Conservation (phyloP, 148 eudicot genomes). For the Rhododendron mucronatum region DNA sequence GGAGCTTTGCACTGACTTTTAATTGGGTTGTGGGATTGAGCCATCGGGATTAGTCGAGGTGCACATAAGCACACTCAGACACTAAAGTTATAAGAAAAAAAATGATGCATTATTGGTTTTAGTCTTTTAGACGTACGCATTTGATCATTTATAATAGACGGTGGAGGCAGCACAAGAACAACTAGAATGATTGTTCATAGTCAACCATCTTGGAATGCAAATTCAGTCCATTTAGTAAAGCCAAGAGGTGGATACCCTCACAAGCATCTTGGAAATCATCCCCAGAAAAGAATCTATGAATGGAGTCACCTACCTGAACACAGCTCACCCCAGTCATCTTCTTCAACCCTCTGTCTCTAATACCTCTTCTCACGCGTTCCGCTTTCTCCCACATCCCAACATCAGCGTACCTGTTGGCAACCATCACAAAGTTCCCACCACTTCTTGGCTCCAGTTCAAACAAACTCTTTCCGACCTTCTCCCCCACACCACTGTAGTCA, state of each 20-base stretch:
- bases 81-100: background rate
- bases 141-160: background rate
- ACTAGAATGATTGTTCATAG: slow-evolving; percentile 4
- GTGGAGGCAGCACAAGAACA: background rate
- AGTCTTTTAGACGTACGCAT: no score
- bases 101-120: no score
- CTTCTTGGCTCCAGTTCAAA: slow-evolving; percentile 45
- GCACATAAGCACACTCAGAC: no score
- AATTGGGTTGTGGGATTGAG: no score
- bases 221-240: slow-evolving; percentile 26
- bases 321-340: slow-evolving; percentile 53
- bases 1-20: no score
- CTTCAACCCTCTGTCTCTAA: slow-evolving; percentile 33
- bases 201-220: slow-evolving; percentile 32
- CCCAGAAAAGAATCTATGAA: slow-evolving; percentile 39
- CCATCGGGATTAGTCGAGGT: no score
- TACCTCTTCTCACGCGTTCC: slow-evolving; percentile 24
- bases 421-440: slow-evolving; percentile 37
- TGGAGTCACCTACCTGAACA: slow-evolving; percentile 37
- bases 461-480: slow-evolving; percentile 25
- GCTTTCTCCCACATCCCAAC: slow-evolving; percentile 48
- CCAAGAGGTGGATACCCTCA: slow-evolving; percentile 17
- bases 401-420: slow-evolving; percentile 47
- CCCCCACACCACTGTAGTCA: slow-evolving; percentile 25
- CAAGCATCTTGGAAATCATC: slow-evolving; percentile 15